Base-by-base conservation (phyloP, 352 stramenopile genomes). In the Globisporangium takayamanum region DNA sequence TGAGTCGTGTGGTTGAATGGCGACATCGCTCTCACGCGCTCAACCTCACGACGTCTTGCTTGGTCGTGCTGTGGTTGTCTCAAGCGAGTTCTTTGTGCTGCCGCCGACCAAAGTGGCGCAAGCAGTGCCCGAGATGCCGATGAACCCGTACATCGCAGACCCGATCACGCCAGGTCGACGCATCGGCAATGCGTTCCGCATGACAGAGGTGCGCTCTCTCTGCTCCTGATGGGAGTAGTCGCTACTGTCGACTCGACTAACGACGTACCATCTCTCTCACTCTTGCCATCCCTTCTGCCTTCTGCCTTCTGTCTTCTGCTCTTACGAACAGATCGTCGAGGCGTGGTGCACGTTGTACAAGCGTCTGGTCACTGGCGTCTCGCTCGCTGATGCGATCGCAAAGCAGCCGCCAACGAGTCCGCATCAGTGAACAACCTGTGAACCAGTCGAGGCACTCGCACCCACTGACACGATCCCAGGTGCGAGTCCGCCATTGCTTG, bases 161-260 rank as follows among this genome's bases (percentile, higher is more conserved):
- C 85, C 85, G 11, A 87, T 94, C 54, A 80, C 81, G 41, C 62
- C 67, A 30, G 74, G 69, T 28, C 72, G 78, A 57, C 87, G 66
- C 61, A 88, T 94, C 51, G 85, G 82, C 56, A 92, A 89, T 60
- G 82, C 79, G 46, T 94, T 92, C 56, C 80, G 83, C 25, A 91
- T 94, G 74, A 75, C 81, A 47, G 79, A 94, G 70, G 83, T 88
- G 62, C 11, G 47, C 10, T 11, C 1, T n/a, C 45, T 5, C 5
- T 61, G 25, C 16, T 54, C 10, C n/a, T 33, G 2, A 36, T 36
- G 5, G 30, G 6, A 12, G 33, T 12, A 10, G 33, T 39, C 33
- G 33, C 33, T 39, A 7, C 33, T 39, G 33, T 7, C 33, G 5
- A 12, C 33, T 39, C 33, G 5, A 12, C 33, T 39, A 5, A 39